Evolutionary conservation across 1,139 yeast genomes (phyloP), one percentile per base, ranked within the genome.

Genomic region (Geotrichum australiense): DNA sequence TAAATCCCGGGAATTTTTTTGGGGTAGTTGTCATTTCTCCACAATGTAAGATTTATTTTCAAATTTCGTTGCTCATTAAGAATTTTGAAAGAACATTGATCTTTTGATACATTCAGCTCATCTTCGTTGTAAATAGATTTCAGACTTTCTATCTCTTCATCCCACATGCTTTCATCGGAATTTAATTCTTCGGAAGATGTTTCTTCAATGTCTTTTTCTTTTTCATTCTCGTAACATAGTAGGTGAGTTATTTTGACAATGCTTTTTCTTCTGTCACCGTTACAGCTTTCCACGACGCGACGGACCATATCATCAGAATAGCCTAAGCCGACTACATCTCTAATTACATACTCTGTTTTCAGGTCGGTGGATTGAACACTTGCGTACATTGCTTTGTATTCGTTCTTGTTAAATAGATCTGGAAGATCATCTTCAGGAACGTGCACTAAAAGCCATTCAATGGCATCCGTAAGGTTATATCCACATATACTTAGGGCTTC

Each of bases 381-480:
- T 0, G 65, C 61, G 6, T 59, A 53, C 20, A 58, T 52, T 2
- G 64, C 65, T 1, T 59, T 49, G 29, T 53, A 50, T 27, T 59
- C 48, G 10, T 56, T 54, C 45, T 41, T 39, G 24, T 71, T 58
- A 57, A 72, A 59, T 15, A 61, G 55, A 11, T 52, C 51, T 0
- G 98, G 98, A 34, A 91, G 64, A 56, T 91, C 98, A 56, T 87
- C 97, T 54, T 89, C 96, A 0, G 97, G 97, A 2, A 89, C 73
- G 55, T 89, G 93, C 52, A 89, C 80, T 11, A 89, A 63, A 18
- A 89, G 70, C 85, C 95, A 91, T 41, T 91, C 93, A 27, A 85
- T 63, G 32, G 80, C 78, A 2, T 53, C 53, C 43, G 73, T 71
- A 25, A 58, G 46, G 0, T 71, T 56, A n/a, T n/a, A n/a, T 1